Evolutionary conservation across 2,329 filamentous ascomycete species (phyloP), one percentile per base, ranked within the genome.

Genomic region (Monosporascus cannonballus): DNA sequence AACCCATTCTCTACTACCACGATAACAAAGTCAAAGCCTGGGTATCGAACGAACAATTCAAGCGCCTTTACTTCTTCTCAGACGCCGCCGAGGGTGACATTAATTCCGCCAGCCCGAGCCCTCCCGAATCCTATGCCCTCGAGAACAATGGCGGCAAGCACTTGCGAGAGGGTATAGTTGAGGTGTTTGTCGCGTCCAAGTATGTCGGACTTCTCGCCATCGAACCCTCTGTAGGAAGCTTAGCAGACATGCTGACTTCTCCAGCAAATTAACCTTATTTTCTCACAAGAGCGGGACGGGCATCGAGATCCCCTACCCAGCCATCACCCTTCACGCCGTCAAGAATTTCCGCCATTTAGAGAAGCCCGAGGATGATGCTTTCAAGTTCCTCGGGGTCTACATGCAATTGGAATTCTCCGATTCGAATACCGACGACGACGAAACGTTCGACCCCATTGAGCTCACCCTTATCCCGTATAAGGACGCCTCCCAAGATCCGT

Each of bases 241-340:
- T n/a, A 20, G 15, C 24, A 14, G 3, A n/a, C 1, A 25, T 41
- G 27, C 58, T 61, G 18, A 57, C 39, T 17, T 15, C 3, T 6
- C 18, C 63, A 80, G 79, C 61, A 72, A 77, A 60, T 75, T 92
- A 51, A 83, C 76, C 15, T 69, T 92, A 55, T 91, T 84, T 73
- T 86, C 84, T 59, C 69, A 73, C 14, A 67, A 76, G 3, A 77
- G 75, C 14, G 73, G 76, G 37, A 77, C 72, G 18, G 89, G 88
- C 56, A 71, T 90, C 45, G 77, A 82, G 41, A 87, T 92, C 58
- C 83, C 86, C 0, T 93, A 91, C 69, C 87, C 85, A 3, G 74
- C 81, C 55, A 88, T 93, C 66, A 84, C 84, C 22, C 83, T 92
- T 17, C 88, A 91, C 66, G 89, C 87, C 0, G 81, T 87, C 61